Percentiles rank a stretch among this genome's conserved stretches.
Conservation (phyloP, 176 grass and related monocot species). For the Avena atlantica region DNA sequence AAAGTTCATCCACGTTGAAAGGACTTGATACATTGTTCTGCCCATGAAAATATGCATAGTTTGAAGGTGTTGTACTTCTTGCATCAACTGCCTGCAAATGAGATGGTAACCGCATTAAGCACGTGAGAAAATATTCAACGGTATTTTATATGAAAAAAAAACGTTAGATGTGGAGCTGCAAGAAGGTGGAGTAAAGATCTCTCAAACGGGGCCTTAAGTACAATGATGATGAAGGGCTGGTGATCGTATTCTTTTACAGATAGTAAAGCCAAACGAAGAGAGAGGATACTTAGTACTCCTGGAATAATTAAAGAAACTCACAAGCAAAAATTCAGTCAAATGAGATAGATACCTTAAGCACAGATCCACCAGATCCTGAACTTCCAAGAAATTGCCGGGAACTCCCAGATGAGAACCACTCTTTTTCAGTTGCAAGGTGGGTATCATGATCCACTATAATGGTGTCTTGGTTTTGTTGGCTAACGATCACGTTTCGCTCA, state of each 20-base stretch:
- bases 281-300: not conserved
- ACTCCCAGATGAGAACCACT: constrained; percentile 40
- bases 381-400: constrained; percentile 32
- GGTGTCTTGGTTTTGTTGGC: constrained; percentile 46
- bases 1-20: constrained; percentile 50
- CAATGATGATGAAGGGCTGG: not conserved
- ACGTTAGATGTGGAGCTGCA: constrained; percentile 10
- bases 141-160: not conserved
- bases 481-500: constrained; percentile 30
- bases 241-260: constrained; percentile 8
- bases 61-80: constrained; percentile 24
- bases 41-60: constrained; percentile 33
- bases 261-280: constrained; percentile 29
- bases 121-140: constrained; percentile 9
- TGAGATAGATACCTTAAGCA: constrained; percentile 56
- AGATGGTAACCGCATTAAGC: constrained; percentile 1
- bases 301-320: constrained; percentile 7
- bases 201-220: not conserved
- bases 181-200: not conserved
- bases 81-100: constrained; percentile 53
- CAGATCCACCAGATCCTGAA: constrained; percentile 40
- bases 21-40: constrained; percentile 37
- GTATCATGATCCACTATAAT: constrained; percentile 5
- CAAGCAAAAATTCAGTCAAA: not conserved
- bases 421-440: constrained; percentile 35